phyloP scores from a whole-genome alignment of 352 stramenopile genomes.

The Globisporangium heterothallicum region DNA sequence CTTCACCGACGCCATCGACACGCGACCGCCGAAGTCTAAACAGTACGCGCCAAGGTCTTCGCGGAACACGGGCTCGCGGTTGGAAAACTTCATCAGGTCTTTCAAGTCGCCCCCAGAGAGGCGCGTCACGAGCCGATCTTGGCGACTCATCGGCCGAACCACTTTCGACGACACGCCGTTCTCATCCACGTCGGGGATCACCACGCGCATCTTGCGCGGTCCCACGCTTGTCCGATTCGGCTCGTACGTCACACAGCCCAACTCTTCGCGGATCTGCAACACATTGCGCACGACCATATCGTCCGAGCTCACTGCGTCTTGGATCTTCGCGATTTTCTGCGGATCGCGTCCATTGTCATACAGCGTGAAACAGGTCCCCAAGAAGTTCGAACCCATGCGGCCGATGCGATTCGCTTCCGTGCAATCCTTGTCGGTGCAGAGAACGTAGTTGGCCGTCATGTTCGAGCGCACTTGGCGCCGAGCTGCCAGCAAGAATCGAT shows the following conservation, averaged over 20 bases:
- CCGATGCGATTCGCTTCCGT: constrained; percentile 66
- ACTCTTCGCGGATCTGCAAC: constrained; percentile 81
- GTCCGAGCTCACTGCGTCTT: constrained; percentile 71
- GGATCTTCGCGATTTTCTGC: constrained; percentile 85
- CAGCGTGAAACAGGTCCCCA: constrained; percentile 82
- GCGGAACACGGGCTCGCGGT: constrained; percentile 81
- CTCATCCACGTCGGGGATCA: constrained; percentile 78
- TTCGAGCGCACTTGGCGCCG: constrained; percentile 82
- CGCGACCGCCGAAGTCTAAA: constrained; percentile 6
- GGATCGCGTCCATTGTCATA: constrained; percentile 87
- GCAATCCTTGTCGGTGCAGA: constrained; percentile 81
- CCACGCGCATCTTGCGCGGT: constrained; percentile 82
- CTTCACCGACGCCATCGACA: constrained; percentile 83
- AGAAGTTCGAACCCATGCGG: constrained; percentile 87
- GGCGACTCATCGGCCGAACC: constrained; percentile 79
- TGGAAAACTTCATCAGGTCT: constrained; percentile 85
- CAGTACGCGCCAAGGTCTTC: constrained; percentile 84
- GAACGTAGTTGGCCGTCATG: constrained; percentile 86
- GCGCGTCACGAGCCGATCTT: constrained; percentile 76
- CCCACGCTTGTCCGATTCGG: constrained; percentile 83
- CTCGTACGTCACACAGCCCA: constrained; percentile 84
- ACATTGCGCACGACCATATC: constrained; percentile 70
- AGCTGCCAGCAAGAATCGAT: constrained; percentile 72
- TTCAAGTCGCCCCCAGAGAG: constrained; percentile 65
- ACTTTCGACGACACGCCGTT: constrained; percentile 72